Percentiles rank a stretch among this genome's conserved stretches.
phyloP scores from a whole-genome alignment of 2,329 filamentous ascomycete genomes.

The Neofusicoccum ribis region DNA sequence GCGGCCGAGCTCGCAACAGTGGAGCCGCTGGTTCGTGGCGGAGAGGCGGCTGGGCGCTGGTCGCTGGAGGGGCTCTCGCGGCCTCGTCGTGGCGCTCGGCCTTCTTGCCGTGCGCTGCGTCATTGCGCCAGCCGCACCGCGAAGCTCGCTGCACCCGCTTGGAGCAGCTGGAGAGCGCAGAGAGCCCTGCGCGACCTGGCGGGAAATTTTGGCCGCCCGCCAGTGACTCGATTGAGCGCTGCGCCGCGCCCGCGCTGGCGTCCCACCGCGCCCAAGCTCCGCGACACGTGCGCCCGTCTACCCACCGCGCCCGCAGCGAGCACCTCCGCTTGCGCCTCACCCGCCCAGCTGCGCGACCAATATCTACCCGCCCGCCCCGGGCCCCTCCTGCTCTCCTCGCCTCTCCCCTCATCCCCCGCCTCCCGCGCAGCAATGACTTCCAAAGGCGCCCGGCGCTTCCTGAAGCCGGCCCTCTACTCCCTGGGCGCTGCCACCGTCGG shows the following conservation, averaged over 20 bases:
- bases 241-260: background rate
- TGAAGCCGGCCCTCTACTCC: slow-evolving; percentile 61
- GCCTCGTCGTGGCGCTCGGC: slow-evolving; percentile 9
- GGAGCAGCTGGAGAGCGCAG: background rate
- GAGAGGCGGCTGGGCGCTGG: too few relatives aligned
- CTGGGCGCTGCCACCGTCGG: slow-evolving; percentile 55
- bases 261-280: background rate
- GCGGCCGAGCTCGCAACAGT: background rate
- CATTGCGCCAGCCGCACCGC: background rate
- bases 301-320: background rate
- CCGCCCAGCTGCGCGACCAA: background rate
- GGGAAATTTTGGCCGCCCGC: slow-evolving; percentile 13
- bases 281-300: background rate
- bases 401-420: background rate
- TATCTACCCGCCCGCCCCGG: slow-evolving; percentile 16
- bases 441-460: slow-evolving; percentile 41
- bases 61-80: background rate
- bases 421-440: slow-evolving; percentile 22
- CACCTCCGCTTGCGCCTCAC: slow-evolving; percentile 2
- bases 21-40: background rate
- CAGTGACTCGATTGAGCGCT: background rate
- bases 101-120: slow-evolving; percentile 19
- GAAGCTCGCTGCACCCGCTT: background rate
- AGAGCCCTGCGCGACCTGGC: background rate
- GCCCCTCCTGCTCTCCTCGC: background rate